Percentiles rank a stretch among this genome's conserved stretches.
Conservation (phyloP, 441 rosid species). For the Populus hybrid region DNA sequence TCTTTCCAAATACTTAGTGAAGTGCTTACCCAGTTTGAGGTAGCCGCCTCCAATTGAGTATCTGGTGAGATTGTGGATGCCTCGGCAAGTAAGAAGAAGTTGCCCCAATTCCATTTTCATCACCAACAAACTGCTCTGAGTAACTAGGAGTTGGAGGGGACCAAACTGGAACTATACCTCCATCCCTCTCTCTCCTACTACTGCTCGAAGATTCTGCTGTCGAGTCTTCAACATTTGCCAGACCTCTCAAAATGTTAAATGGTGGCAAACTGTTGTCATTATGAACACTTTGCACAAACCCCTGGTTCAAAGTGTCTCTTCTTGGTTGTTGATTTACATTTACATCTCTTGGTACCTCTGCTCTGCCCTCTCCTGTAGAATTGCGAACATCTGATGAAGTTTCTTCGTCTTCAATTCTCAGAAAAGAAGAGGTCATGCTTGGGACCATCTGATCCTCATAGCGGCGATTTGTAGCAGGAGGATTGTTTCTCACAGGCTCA, state of each 20-base stretch:
- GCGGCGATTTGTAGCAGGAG: conserved; percentile 35
- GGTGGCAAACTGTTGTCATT: conserved; percentile 33
- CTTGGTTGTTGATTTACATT: conserved; percentile 51
- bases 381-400: conserved; percentile 53
- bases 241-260: conserved; percentile 38
- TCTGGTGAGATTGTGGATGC: conserved; percentile 77
- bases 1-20: conserved; percentile 18
- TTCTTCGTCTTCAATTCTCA: conserved; percentile 74
- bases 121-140: conserved; percentile 73
- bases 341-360: conserved; percentile 73
- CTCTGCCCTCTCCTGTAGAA: conserved; percentile 55
- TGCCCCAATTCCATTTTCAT: conserved; percentile 72
- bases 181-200: conserved; percentile 78
- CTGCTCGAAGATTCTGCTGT: conserved; percentile 85
- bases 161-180: conserved; percentile 94
- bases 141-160: conserved; percentile 62
- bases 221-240: conserved; percentile 66
- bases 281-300: conserved; percentile 31
- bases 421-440: conserved; percentile 74
- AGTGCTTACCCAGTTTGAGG: conserved; percentile 88
- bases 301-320: conserved; percentile 40
- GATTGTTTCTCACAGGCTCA: conserved; percentile 60
- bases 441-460: conserved; percentile 98
- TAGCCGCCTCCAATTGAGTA: conserved; percentile 77
- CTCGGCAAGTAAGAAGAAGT: conserved; percentile 78